Percentiles rank a stretch among this genome's conserved stretches.
These are phyloP conservation scores for Thalassiosira livingstoniorum DNA, from an alignment of 352 stramenopile genomes.

Conservation along the genomic window DNA sequence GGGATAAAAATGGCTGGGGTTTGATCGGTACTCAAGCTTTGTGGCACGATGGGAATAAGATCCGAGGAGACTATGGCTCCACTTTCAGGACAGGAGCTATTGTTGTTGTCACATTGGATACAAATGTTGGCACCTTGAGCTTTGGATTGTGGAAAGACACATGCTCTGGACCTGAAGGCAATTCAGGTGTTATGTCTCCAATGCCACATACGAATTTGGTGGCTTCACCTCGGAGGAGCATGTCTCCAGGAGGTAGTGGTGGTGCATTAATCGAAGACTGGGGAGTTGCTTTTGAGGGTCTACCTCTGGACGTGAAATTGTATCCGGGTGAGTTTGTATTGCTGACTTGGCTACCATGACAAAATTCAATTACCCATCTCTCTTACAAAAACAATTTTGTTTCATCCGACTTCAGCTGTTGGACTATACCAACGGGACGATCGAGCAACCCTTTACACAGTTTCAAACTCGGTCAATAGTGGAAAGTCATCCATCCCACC, in stretches of 20 bases:
- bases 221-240: slow-evolving; percentile 50
- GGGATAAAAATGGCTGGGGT: slow-evolving; percentile 97
- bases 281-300: slow-evolving; percentile 85
- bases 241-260: slow-evolving; percentile 21
- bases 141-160: slow-evolving; percentile 83
- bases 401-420: slow-evolving; percentile 70
- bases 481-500: slow-evolving; percentile 34
- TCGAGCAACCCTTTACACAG: slow-evolving; percentile 76
- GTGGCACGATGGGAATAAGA: slow-evolving; percentile 96
- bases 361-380: neutral
- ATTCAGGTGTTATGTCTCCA: slow-evolving; percentile 59
- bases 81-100: slow-evolving; percentile 80
- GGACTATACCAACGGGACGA: slow-evolving; percentile 85
- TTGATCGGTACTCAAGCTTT: slow-evolving; percentile 98
- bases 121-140: slow-evolving; percentile 82
- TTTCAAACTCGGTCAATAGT: slow-evolving; percentile 51
- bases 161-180: slow-evolving; percentile 11
- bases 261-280: slow-evolving; percentile 81
- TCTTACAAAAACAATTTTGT: neutral
- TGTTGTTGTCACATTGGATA: slow-evolving; percentile 85
- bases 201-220: slow-evolving; percentile 51
- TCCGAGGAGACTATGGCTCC: slow-evolving; percentile 82
- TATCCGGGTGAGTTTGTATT: slow-evolving; percentile 64
- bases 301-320: slow-evolving; percentile 83
- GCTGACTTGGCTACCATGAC: neutral